Conservation (phyloP, 257 asterid species). For the Handroanthus guayacan region DNA sequence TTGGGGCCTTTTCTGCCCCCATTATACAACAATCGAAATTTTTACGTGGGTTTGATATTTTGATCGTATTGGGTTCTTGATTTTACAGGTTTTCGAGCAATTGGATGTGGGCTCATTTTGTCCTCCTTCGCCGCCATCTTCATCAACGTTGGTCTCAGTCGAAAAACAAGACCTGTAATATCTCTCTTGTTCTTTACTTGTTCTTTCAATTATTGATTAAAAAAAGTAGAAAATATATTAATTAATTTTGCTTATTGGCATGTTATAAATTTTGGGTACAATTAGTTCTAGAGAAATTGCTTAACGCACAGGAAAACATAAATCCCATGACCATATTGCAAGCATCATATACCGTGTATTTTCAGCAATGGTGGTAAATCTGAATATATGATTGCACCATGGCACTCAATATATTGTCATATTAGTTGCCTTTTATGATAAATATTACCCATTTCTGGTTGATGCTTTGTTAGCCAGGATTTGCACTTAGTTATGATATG, state of each 20-base stretch:
- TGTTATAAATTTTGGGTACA: not conserved
- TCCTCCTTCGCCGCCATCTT: slow-evolving; percentile 68
- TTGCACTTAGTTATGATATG: not conserved
- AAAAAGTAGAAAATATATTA: not conserved
- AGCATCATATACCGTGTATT: not conserved
- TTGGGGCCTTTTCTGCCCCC: not conserved
- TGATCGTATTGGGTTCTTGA: not conserved
- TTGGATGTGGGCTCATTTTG: slow-evolving; percentile 65
- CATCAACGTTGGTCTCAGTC: slow-evolving; percentile 80
- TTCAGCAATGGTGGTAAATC: not conserved
- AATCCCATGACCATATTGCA: not conserved
- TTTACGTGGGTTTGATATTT: not conserved
- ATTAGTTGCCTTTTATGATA: no score
- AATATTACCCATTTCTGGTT: not conserved
- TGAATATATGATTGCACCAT: not conserved
- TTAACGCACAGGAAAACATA: not conserved
- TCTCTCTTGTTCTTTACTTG: not conserved
- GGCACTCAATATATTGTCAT: no score
- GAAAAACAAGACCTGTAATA: slow-evolving; percentile 79
- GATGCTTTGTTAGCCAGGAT: not conserved
- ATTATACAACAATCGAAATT: not conserved
- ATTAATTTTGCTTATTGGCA: not conserved
- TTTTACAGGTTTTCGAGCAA: slow-evolving; percentile 72
- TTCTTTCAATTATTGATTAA: not conserved
- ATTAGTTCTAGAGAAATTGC: no score